These are phyloP conservation scores for Peronospora destructor DNA, from an alignment of 352 stramenopile species.

Conservation along the genomic window DNA sequence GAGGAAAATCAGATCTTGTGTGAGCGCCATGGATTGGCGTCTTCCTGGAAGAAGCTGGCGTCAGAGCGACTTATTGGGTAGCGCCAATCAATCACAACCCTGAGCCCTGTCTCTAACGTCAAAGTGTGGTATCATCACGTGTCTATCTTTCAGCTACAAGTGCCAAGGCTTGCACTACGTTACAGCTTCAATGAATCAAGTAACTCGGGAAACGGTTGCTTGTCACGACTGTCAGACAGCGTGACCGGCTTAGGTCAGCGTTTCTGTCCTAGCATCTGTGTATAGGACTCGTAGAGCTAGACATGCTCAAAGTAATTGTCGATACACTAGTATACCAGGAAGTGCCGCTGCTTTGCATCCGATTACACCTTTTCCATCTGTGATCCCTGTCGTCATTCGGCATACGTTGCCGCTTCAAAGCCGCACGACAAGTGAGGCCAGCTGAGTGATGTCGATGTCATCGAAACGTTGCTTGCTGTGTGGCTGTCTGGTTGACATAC, in stretches of 20 bases:
- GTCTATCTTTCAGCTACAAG: conserved; percentile 6
- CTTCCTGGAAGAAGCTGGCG: not conserved
- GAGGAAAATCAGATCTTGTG: conserved; percentile 16
- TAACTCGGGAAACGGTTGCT: conserved; percentile 5
- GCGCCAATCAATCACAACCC: conserved; percentile 12
- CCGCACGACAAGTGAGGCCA: not conserved
- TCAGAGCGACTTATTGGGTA: conserved; percentile 21
- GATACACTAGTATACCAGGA: not conserved
- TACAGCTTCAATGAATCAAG: conserved; percentile 1
- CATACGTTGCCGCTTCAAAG: conserved; percentile 1
- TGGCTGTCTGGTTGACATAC: too few relatives aligned
- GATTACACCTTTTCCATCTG: too few relatives aligned
- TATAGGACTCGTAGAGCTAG: too few relatives aligned
- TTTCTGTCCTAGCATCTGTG: too few relatives aligned
- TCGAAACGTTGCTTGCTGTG: too few relatives aligned
- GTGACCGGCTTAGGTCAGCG: too few relatives aligned
- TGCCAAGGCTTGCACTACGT: not conserved
- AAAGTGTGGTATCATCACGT: conserved; percentile 1
- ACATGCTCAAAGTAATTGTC: not conserved
- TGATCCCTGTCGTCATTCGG: conserved; percentile 3
- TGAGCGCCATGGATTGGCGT: not conserved
- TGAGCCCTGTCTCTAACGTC: conserved; percentile 1
- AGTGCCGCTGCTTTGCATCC: too few relatives aligned
- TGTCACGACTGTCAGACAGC: not conserved
- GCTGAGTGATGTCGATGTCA: too few relatives aligned